These are phyloP conservation scores for Candida yuanshanica DNA, from an alignment of 805 yeast genomes.

Conservation along the genomic window DNA sequence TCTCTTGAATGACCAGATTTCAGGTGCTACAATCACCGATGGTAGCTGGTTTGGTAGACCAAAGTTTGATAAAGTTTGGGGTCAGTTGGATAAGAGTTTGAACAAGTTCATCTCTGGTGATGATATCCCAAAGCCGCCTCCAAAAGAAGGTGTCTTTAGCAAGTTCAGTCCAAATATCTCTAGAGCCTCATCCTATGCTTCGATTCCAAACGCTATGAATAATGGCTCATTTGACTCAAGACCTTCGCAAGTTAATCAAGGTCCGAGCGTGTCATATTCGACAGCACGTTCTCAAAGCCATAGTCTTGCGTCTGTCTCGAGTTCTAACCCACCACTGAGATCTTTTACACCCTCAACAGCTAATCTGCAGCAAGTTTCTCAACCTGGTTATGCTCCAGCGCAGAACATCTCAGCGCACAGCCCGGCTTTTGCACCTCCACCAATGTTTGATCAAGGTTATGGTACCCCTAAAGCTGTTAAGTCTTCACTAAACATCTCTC, in stretches of 20 bases:
- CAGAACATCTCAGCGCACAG: slow-evolving; percentile 2
- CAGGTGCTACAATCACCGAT: slow-evolving; percentile 42
- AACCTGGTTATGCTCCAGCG: slow-evolving; percentile 3
- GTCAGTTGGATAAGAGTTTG: slow-evolving; percentile 75
- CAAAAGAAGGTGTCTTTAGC: slow-evolving; percentile 54
- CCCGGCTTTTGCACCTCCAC: slow-evolving; percentile 5
- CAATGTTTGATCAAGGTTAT: background rate
- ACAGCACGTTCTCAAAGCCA: background rate
- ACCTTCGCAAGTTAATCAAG: background rate
- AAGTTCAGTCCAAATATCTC: slow-evolving; percentile 68
- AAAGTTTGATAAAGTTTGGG: slow-evolving; percentile 80
- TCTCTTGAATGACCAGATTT: slow-evolving; percentile 39
- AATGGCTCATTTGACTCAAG: slow-evolving; percentile 5
- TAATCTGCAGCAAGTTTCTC: background rate
- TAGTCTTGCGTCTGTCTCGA: background rate
- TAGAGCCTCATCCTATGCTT: slow-evolving; percentile 36
- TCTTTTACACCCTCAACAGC: slow-evolving; percentile 2
- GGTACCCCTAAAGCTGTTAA: background rate
- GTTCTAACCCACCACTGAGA: slow-evolving; percentile 2
- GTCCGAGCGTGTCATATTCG: background rate
- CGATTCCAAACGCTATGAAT: slow-evolving; percentile 10
- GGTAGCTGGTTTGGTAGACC: slow-evolving; percentile 79
- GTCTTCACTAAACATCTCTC: slow-evolving; percentile 7
- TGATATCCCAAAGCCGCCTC: slow-evolving; percentile 36
- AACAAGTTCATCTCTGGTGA: slow-evolving; percentile 85